A percentile compares a stretch with the other conserved stretches of the same genome.
Conservation (phyloP, 2,329 filamentous ascomycete genomes). For the Cladosporium sphaerospermum region DNA sequence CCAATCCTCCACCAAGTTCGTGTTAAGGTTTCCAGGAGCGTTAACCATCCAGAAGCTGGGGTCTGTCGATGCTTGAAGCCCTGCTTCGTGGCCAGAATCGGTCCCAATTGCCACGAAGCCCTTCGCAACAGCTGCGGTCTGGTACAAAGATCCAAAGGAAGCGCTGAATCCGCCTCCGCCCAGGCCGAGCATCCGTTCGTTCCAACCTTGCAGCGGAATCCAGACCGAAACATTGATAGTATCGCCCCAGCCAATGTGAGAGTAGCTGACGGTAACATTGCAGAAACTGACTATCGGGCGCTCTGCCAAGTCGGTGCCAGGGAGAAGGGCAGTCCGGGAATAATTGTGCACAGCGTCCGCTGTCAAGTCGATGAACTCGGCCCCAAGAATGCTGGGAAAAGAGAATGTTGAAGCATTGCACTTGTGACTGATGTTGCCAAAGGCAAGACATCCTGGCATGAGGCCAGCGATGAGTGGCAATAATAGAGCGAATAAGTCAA, state of each 20-base stretch:
- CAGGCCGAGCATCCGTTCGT: constrained; percentile 28
- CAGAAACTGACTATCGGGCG: neutral
- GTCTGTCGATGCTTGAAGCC: neutral
- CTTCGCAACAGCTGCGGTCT: constrained; percentile 18
- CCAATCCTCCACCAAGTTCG: constrained; percentile 30
- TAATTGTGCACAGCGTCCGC: neutral
- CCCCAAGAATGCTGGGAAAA: too few relatives aligned
- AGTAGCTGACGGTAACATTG: constrained; percentile 29
- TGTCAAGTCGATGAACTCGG: neutral
- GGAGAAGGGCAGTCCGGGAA: neutral
- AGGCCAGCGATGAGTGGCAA: too few relatives aligned
- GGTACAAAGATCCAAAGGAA: constrained; percentile 6
- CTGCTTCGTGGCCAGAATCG: constrained; percentile 9
- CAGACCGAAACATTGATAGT: constrained; percentile 24
- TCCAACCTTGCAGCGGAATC: constrained; percentile 29
- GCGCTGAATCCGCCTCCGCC: constrained; percentile 32
- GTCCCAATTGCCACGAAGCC: constrained; percentile 12
- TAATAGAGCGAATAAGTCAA: too few relatives aligned
- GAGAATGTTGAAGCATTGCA: neutral
- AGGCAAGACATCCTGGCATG: neutral
- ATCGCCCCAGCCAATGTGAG: constrained; percentile 1
- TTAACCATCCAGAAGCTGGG: constrained; percentile 19
- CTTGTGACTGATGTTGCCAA: neutral
- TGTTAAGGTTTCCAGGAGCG: constrained; percentile 30
- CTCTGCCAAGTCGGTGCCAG: neutral